These are phyloP conservation scores for Rugosomyces carneus DNA, from an alignment of 1,284 basidiomycete species.

Conservation along the genomic window DNA sequence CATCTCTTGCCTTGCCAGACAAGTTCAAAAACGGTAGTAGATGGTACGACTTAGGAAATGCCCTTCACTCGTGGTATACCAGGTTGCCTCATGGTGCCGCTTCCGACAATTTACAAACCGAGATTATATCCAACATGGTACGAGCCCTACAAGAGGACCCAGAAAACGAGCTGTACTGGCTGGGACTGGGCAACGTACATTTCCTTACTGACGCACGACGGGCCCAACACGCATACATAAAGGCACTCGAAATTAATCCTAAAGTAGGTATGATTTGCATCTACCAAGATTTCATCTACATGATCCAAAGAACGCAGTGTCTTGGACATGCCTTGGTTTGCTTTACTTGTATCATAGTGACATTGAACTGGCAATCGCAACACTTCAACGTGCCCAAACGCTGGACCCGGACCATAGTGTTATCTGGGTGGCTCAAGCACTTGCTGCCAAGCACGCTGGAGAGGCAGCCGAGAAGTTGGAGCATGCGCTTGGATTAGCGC, in stretches of 20 bases:
- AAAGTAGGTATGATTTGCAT: slow-evolving; percentile 43
- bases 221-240: slow-evolving; percentile 91
- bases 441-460: slow-evolving; percentile 67
- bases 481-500: slow-evolving; percentile 72
- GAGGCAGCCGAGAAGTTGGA: slow-evolving; percentile 74
- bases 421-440: slow-evolving; percentile 93
- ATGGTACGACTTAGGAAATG: slow-evolving; percentile 74
- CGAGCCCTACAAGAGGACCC: slow-evolving; percentile 76
- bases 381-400: slow-evolving; percentile 84
- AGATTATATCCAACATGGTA: slow-evolving; percentile 62
- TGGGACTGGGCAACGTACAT: slow-evolving; percentile 69
- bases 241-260: slow-evolving; percentile 78
- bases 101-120: slow-evolving; percentile 35
- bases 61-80: slow-evolving; percentile 51
- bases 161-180: slow-evolving; percentile 77
- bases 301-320: slow-evolving; percentile 52
- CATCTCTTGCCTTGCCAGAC: slow-evolving; percentile 59
- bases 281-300: slow-evolving; percentile 8
- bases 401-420: slow-evolving; percentile 86
- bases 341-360: slow-evolving; percentile 86
- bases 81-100: slow-evolving; percentile 26
- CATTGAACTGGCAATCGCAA: slow-evolving; percentile 79
- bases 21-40: slow-evolving; percentile 48
- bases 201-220: slow-evolving; percentile 64
- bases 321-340: slow-evolving; percentile 90